These are phyloP conservation scores for Uronychia binucleata DNA, from an alignment of 73 alveolate genomes.

Conservation along the genomic window DNA sequence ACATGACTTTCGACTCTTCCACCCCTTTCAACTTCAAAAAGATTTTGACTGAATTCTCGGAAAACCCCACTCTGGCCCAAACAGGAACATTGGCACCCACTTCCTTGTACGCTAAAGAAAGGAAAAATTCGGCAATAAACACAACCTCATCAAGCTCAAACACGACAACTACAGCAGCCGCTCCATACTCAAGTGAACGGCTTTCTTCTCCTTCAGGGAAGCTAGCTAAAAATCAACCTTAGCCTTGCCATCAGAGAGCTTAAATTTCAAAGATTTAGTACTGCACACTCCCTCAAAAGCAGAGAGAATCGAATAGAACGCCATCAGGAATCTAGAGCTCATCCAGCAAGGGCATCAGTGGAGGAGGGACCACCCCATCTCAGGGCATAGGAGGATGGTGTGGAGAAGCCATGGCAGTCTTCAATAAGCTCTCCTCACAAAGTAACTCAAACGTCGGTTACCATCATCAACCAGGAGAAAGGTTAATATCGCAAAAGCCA, in stretches of 20 bases:
- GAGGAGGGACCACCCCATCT: neutral
- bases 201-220: neutral
- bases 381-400: conserved; percentile 3
- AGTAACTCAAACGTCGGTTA: neutral
- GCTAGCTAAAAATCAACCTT: no score
- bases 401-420: neutral
- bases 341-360: neutral
- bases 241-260: no score
- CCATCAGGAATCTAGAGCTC: neutral
- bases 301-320: no score
- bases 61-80: neutral
- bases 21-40: neutral
- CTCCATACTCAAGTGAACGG: neutral
- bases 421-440: neutral
- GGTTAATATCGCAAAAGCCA: neutral
- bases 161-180: neutral
- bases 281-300: no score
- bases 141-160: neutral
- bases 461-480: neutral
- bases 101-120: neutral
- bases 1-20: neutral
- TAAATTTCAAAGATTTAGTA: no score
- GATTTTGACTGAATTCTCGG: neutral
- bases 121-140: neutral
- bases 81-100: neutral